Percentiles rank a stretch among this genome's conserved stretches.
These are phyloP conservation scores for Fusarium xyrophilum DNA, from an alignment of 2,329 filamentous ascomycete genomes.

Conservation along the genomic window DNA sequence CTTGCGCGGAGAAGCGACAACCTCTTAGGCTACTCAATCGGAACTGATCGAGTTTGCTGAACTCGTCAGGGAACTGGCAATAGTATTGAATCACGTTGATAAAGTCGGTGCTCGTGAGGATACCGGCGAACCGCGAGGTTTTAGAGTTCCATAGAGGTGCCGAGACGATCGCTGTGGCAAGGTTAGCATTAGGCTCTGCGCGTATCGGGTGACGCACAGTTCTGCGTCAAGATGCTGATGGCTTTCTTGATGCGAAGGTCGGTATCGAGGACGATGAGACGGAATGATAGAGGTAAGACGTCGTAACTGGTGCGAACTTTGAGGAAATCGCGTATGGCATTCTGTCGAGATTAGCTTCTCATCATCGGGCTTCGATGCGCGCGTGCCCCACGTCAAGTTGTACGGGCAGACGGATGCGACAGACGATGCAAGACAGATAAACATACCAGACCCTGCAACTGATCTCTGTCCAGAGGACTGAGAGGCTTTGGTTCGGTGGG, in stretches of 20 bases:
- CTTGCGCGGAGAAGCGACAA: slow-evolving; percentile 46
- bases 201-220: slow-evolving; percentile 66
- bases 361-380: slow-evolving; percentile 9
- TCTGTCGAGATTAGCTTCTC: slow-evolving; percentile 57
- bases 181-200: slow-evolving; percentile 19
- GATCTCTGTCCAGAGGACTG: slow-evolving; percentile 75
- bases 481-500: slow-evolving; percentile 52
- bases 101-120: slow-evolving; percentile 95
- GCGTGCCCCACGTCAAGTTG: slow-evolving; percentile 29
- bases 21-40: slow-evolving; percentile 89
- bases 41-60: slow-evolving; percentile 92
- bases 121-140: slow-evolving; percentile 88
- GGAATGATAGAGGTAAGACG: slow-evolving; percentile 93
- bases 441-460: slow-evolving; percentile 78
- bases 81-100: slow-evolving; percentile 99
- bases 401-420: slow-evolving; percentile 27
- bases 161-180: slow-evolving; percentile 83
- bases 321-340: slow-evolving; percentile 92
- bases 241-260: slow-evolving; percentile 96
- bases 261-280: slow-evolving; percentile 94
- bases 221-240: slow-evolving; percentile 92
- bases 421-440: slow-evolving; percentile 4
- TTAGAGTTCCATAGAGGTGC: slow-evolving; percentile 97
- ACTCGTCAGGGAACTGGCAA: slow-evolving; percentile 91
- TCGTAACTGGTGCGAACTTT: slow-evolving; percentile 97